These are phyloP conservation scores for Plasmodium gonderi DNA, from an alignment of 169 alveolate species.

Conservation along the genomic window DNA sequence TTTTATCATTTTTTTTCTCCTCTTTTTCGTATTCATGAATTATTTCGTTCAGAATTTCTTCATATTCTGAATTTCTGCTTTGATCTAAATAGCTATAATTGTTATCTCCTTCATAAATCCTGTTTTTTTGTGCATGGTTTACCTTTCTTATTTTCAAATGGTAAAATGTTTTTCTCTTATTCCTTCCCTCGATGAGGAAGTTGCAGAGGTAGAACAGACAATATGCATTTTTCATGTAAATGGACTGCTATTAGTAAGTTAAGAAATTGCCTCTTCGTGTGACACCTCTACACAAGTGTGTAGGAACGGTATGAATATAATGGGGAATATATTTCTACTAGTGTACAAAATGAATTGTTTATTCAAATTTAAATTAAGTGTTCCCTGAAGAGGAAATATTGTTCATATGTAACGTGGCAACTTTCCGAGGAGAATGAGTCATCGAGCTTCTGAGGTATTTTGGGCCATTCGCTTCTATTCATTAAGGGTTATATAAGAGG, in stretches of 20 bases:
- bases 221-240: slow-evolving; percentile 28
- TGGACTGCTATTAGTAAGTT: background rate
- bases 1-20: slow-evolving; percentile 5
- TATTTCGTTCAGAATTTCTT: slow-evolving; percentile 44
- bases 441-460: no score
- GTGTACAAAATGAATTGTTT: no score
- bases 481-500: no score
- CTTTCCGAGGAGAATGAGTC: no score
- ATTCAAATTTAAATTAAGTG: no score
- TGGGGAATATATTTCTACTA: no score
- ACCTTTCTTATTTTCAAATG: slow-evolving; percentile 14
- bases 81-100: slow-evolving; percentile 29
- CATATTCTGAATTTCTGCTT: slow-evolving; percentile 47
- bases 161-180: slow-evolving; percentile 25
- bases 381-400: no score
- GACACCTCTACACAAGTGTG: no score
- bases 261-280: no score
- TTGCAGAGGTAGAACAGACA: slow-evolving; percentile 57
- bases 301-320: no score
- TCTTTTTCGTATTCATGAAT: slow-evolving; percentile 59
- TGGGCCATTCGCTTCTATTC: no score
- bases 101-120: background rate
- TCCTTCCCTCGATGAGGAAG: background rate
- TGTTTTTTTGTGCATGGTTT: background rate
- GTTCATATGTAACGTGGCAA: no score